Evolutionary conservation across 2,329 filamentous ascomycete genomes (phyloP), one percentile per base, ranked within the genome.

Genomic region (Ophiocordyceps australis): DNA sequence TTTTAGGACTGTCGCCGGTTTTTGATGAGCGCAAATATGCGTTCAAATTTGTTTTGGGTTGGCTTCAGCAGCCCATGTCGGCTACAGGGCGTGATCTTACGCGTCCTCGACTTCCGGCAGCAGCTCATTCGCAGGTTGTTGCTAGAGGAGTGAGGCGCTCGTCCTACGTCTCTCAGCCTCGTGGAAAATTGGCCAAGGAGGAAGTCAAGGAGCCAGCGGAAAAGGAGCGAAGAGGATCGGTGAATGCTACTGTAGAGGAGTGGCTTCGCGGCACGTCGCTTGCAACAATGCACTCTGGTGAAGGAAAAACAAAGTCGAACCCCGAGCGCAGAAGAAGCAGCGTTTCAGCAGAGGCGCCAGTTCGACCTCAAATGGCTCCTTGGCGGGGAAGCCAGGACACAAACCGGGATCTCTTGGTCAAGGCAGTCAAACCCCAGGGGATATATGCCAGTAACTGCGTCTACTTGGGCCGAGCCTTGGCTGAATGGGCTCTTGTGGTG

Each of bases 401-500:
- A n/a, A 11, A 45, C 28, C 17, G 26, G 25, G 28, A 55, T 31
- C 32, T 44, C n/a, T 35, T 54, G 12, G 47, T 55, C n/a, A 45
- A 49, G 18, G 55, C 64, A 1, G 35, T 52, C 18, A 52, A 59
- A 34, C 66, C 65, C 0, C 42, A 38, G 2, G 61, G 62, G 5
- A 35, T 53, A 2, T 60, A 51, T 28, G 46, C 47, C 10, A 48
- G 51, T 23, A 59, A 58, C 15, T 54, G 60, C 7, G 65, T 66
- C 25, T 77, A 86, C 44, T 57, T 66, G 4, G 80, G 80, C 2
- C 62, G 77, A 13, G 74, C 80, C 1, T 57, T 89, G 23, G 78
- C 78, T 0, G 80, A 89, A 46, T 89, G 80, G 80, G 59, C 62
- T 13, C 54, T 79, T 12, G 65, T 86, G 13, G 69, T 83, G 11